Base-by-base conservation (phyloP, 805 yeast species). In the Wickerhamia fluorescens region DNA sequence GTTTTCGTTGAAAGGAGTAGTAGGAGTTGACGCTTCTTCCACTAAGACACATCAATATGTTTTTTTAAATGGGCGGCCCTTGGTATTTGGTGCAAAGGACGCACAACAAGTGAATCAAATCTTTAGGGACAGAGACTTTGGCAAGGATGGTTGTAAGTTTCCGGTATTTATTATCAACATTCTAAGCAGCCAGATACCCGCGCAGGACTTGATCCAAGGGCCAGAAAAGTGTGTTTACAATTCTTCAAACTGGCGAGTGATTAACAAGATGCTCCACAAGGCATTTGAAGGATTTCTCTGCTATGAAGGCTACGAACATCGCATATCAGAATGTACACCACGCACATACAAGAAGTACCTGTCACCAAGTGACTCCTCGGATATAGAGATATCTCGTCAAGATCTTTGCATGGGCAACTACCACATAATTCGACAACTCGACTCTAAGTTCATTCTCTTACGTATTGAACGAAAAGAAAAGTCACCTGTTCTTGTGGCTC, bases 381-480 rank as follows among this genome's bases (percentile, higher is more conserved):
- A n/a, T n/a, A n/a, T n/a, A n/a, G n/a, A n/a, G n/a, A n/a, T n/a
- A n/a, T n/a, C n/a, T n/a, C n/a, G n/a, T n/a, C n/a, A n/a, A n/a
- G n/a, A n/a, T n/a, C n/a, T n/a, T n/a, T n/a, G n/a, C n/a, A n/a
- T n/a, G n/a, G n/a, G n/a, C n/a, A n/a, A n/a, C n/a, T n/a, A n/a
- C n/a, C 28, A 38, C 6, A 62, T 75, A 1, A 56, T 79, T 5
- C 60, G 68, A 4, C 94, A 84, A 46, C 53, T 82, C 3, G 84
- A 75, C 25, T 44, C 52, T 3, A 81, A 78, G 45, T 83, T 83
- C 43, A 73, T 86, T 6, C 53, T 85, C 2, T 8, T 18, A 10
- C 20, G 7, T 7, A 18, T 18, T 10, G 20, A 18, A 8, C 9
- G 9, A 8, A 10, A 18, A 8, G 20, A 10, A 18, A 10, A 18